phyloP scores from a whole-genome alignment of 177 flowering plant genomes.

The Vitis hybrid region DNA sequence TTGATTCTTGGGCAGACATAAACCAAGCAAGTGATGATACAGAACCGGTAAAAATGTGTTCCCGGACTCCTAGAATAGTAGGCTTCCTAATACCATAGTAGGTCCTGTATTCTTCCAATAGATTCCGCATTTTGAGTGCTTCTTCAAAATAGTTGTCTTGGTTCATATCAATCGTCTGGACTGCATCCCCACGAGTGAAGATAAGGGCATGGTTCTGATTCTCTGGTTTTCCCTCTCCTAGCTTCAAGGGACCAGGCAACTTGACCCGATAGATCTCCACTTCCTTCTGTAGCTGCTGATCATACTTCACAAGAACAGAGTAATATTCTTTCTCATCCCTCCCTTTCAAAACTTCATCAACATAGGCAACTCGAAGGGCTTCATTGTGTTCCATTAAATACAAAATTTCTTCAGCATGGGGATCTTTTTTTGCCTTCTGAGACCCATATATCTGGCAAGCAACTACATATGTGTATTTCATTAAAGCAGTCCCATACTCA shows the following conservation, averaged over 20 bases:
- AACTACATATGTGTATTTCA: constrained; percentile 68
- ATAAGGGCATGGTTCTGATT: constrained; percentile 72
- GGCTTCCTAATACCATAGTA: constrained; percentile 63
- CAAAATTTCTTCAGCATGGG: constrained; percentile 63
- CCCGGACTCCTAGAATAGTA: constrained; percentile 66
- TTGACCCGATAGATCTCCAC: constrained; percentile 61
- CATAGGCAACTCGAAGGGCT: constrained; percentile 75
- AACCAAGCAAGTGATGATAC: constrained; percentile 79
- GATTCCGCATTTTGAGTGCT: constrained; percentile 70
- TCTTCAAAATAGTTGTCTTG: constrained; percentile 75
- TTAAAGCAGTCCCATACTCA: constrained; percentile 59
- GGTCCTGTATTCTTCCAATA: constrained; percentile 53
- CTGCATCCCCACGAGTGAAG: constrained; percentile 78
- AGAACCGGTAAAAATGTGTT: constrained; percentile 68
- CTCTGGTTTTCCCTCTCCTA: constrained; percentile 75
- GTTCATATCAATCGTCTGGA: constrained; percentile 77
- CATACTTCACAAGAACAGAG: constrained; percentile 72
- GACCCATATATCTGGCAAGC: constrained; percentile 77
- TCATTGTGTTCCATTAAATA: constrained; percentile 59
- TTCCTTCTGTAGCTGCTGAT: constrained; percentile 55
- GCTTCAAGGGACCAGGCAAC: constrained; percentile 68
- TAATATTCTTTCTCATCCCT: constrained; percentile 57
- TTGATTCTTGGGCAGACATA: constrained; percentile 74
- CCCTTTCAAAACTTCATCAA: constrained; percentile 56
- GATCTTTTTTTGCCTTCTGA: constrained; percentile 65